Base-by-base conservation (phyloP, 2,329 filamentous ascomycete genomes). In the Scolecobasidium constrictum region DNA sequence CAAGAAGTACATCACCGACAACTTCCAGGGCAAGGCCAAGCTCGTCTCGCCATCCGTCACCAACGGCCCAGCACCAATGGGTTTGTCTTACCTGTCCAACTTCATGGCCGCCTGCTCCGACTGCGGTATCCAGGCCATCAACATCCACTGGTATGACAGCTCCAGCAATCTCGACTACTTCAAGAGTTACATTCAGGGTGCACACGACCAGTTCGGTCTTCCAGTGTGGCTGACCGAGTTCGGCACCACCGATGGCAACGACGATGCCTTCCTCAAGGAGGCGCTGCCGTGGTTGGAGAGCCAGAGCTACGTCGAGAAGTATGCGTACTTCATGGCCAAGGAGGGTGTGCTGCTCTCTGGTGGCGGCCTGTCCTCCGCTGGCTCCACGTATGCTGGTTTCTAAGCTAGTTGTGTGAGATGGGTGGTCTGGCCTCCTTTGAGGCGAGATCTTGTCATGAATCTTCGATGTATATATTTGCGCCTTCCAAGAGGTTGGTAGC, bases 191-290 rank as follows among this genome's bases (percentile, higher is more conserved):
- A 35, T 48, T 28, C 26, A 18, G 16, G 22, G 39, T 12, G 46
- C 46, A 11, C 28, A 43, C 37, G 21, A 17, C 3, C 13, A 33
- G n/a, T 16, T 16, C 17, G 31, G 26, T 12, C 50, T 51, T 2
- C 56, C 55, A 0, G 47, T 62, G 18, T 62, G 56, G 57, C 50
- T 62, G 28, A 62, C 59, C 1, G 58, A 62, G 22, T 62, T 61
- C 42, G 48, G 43, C 4, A 35, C 52, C 3, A 48, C 41, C 1
- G 52, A 54, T 11, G 49, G 38, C 1, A 41, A 58, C 6, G 43
- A 52, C 5, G 41, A 42, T 20, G 4, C 12, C 0, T 60, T 62
- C 34, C 34, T 61, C 9, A 47, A 52, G 12, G 47, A 53, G 3
- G 53, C 54, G 2, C 41, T 62, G 17, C 55, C 57, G 2, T 62